Evolutionary conservation across 1,284 basidiomycete species (phyloP).

Genomic region (Anthracocystis setariae): DNA sequence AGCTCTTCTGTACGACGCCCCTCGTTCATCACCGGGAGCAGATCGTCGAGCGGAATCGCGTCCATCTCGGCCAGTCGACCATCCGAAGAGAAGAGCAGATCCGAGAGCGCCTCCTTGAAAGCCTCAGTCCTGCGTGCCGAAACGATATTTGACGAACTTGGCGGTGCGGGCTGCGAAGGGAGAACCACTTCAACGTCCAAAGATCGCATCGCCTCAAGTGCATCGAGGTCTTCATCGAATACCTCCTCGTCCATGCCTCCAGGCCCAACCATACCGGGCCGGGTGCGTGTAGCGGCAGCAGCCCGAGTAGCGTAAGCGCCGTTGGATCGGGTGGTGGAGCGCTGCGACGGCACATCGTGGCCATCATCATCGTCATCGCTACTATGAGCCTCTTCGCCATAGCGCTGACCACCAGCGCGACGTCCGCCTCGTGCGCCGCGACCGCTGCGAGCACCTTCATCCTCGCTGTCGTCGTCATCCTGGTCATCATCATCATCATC

Average conservation of each 20-base stretch:
- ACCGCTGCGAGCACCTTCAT: slow-evolving; percentile 70
- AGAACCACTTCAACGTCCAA: slow-evolving; percentile 38
- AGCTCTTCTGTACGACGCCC: slow-evolving; percentile 77
- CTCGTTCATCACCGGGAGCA: slow-evolving; percentile 82
- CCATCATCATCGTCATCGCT: slow-evolving; percentile 46
- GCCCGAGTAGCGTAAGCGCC: slow-evolving; percentile 57
- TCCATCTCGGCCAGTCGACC: slow-evolving; percentile 72
- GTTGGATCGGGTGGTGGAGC: slow-evolving; percentile 38
- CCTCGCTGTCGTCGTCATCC: slow-evolving; percentile 51
- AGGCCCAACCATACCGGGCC: slow-evolving; percentile 35
- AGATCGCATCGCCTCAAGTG: slow-evolving; percentile 55
- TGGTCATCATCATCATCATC: slow-evolving; percentile 44
- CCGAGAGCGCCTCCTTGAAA: slow-evolving; percentile 74
- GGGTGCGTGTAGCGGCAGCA: slow-evolving; percentile 24
- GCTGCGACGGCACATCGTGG: slow-evolving; percentile 33
- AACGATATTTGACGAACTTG: slow-evolving; percentile 17
- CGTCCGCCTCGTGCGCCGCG: slow-evolving; percentile 37
- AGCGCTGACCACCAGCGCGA: slow-evolving; percentile 38
- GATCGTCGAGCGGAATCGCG: slow-evolving; percentile 76
- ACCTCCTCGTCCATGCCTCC: slow-evolving; percentile 40
- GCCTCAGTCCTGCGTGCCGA: slow-evolving; percentile 35
- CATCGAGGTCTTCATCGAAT: slow-evolving; percentile 44
- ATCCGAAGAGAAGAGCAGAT: slow-evolving; percentile 71
- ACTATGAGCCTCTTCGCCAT: slow-evolving; percentile 38
- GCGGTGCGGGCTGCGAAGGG: slow-evolving; percentile 19